Evolutionary conservation across 2,329 filamentous ascomycete species (phyloP).

Genomic region (Talaromyces sp.): DNA sequence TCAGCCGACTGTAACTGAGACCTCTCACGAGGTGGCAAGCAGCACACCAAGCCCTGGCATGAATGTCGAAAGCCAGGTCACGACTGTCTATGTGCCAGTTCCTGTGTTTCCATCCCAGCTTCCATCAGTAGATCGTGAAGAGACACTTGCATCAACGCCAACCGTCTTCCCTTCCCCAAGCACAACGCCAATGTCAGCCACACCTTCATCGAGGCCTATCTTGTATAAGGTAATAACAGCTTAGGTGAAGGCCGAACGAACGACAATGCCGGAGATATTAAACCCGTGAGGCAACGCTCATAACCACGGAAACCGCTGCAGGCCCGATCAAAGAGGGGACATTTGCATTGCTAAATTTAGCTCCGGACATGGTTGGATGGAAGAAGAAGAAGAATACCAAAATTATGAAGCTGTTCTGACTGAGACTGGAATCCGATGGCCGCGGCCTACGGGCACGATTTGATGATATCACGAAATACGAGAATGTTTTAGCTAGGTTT

Average conservation of each 20-base stretch:
- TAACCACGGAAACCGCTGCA: neutral
- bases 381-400: neutral
- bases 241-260: neutral
- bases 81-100: conserved; percentile 2
- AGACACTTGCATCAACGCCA: neutral
- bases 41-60: neutral
- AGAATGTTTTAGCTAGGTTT: neutral
- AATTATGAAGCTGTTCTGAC: neutral
- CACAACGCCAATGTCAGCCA: neutral
- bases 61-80: neutral
- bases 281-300: neutral
- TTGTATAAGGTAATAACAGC: neutral
- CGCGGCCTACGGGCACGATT: neutral
- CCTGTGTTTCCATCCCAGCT: neutral
- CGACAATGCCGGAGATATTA: neutral
- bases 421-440: neutral
- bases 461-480: neutral
- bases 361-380: neutral
- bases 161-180: neutral
- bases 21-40: neutral
- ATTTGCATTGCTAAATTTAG: neutral
- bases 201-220: neutral
- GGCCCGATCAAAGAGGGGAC: neutral
- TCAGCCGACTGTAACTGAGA: neutral
- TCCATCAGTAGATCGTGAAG: neutral